A percentile compares a stretch with the other conserved stretches of the same genome.
Conservation (phyloP, 2,329 filamentous ascomycete species). For the Hypoxylon rubiginosum region DNA sequence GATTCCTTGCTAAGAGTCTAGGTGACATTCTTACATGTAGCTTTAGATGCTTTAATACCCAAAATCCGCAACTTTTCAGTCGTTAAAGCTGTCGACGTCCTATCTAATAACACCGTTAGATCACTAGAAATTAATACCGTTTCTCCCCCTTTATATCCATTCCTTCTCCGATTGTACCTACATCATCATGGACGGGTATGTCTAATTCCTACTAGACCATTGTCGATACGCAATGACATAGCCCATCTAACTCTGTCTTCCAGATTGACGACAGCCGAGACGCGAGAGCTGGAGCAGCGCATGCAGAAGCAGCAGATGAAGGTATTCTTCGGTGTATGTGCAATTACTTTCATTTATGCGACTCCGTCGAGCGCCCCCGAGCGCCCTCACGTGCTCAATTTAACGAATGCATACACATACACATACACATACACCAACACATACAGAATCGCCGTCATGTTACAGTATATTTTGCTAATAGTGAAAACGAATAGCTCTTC, state of each 20-base stretch:
- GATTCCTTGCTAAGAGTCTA: neutral
- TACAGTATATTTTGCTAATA: constrained; percentile 1
- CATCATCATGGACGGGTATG: constrained; percentile 50
- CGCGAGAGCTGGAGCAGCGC: constrained; percentile 91
- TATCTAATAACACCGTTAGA: neutral
- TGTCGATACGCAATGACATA: constrained; percentile 2
- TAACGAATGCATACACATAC: neutral
- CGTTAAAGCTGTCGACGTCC: neutral
- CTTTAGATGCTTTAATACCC: constrained; percentile 14
- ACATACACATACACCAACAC: neutral
- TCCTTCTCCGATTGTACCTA: neutral
- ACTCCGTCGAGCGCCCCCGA: neutral
- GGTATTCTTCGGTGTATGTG: constrained; percentile 94
- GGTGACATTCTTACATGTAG: constrained; percentile 8
- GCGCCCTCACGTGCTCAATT: constrained; percentile 7
- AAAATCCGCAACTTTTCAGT: constrained; percentile 20
- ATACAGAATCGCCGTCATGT: neutral
- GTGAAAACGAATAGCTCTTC: constrained; percentile 61
- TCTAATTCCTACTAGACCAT: neutral
- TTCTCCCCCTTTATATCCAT: neutral
- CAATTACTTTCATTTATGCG: constrained; percentile 14
- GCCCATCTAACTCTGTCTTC: constrained; percentile 8
- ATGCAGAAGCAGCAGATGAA: constrained; percentile 99
- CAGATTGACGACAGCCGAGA: constrained; percentile 81
- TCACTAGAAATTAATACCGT: neutral